phyloP scores from a whole-genome alignment of 441 rosid genomes.

The Adansonia gregorii region DNA sequence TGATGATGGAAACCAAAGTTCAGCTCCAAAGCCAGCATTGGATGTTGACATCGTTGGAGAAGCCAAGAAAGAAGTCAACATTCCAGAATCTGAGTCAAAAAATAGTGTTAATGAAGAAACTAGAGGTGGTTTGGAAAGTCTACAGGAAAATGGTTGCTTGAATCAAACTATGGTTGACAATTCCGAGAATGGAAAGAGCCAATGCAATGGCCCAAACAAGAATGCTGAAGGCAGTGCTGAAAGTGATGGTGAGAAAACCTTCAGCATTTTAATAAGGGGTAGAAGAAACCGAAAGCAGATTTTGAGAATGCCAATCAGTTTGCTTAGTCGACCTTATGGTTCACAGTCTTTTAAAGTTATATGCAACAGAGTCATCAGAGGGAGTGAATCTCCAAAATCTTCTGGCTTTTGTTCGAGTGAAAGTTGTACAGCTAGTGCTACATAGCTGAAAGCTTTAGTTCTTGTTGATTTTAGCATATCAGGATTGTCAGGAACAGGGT shows the following conservation, averaged over 20 bases:
- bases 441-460: slow-evolving; percentile 37
- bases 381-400: slow-evolving; percentile 72
- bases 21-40: slow-evolving; percentile 53
- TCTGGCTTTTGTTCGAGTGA: slow-evolving; percentile 43
- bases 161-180: slow-evolving; percentile 35
- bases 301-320: slow-evolving; percentile 90
- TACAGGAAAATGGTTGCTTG: slow-evolving; percentile 51
- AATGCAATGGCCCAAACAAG: slow-evolving; percentile 34
- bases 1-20: slow-evolving; percentile 40
- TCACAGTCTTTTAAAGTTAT: slow-evolving; percentile 84
- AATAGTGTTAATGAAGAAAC: slow-evolving; percentile 39
- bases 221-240: slow-evolving; percentile 44
- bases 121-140: slow-evolving; percentile 35
- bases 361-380: slow-evolving; percentile 83
- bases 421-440: slow-evolving; percentile 48
- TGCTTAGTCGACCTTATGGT: slow-evolving; percentile 87
- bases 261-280: slow-evolving; percentile 91
- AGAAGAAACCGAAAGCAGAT: slow-evolving; percentile 91
- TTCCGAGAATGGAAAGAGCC: slow-evolving; percentile 37
- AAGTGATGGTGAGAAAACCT: slow-evolving; percentile 72
- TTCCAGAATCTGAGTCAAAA: slow-evolving; percentile 41
- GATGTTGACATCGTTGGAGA: slow-evolving; percentile 58
- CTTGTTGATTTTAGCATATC: slow-evolving; percentile 24
- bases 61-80: slow-evolving; percentile 47
- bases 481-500: slow-evolving; percentile 28